These are phyloP conservation scores for Hylodesmum podocarpum DNA, from an alignment of 306 rosid species.

Conservation along the genomic window DNA sequence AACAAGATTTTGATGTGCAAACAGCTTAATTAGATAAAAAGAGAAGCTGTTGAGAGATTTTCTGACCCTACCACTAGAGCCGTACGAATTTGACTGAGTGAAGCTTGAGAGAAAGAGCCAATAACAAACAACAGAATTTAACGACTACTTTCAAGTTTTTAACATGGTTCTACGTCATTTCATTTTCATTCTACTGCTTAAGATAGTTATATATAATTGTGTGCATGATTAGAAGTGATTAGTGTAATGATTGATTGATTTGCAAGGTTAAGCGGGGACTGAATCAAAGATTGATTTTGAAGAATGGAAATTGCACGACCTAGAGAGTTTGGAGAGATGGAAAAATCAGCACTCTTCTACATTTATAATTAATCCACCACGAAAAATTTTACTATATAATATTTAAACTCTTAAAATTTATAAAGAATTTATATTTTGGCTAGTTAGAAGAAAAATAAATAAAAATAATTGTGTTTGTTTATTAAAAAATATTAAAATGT, in stretches of 20 bases:
- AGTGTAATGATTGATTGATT: neutral
- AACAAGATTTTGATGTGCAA: slow-evolving; percentile 61
- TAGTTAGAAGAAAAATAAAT: too few species aligned
- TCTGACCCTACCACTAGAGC: slow-evolving; percentile 47
- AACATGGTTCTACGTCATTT: neutral
- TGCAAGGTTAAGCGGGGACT: neutral
- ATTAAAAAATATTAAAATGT: too few species aligned
- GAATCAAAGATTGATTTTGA: too few species aligned
- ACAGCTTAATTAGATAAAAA: slow-evolving; percentile 31
- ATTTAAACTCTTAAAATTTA: too few species aligned
- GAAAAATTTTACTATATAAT: too few species aligned
- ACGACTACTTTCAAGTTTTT: neutral
- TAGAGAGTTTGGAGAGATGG: too few species aligned
- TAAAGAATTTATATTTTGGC: too few species aligned
- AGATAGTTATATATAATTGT: too few species aligned
- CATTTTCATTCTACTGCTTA: neutral
- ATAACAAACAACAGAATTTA: slow-evolving; percentile 33
- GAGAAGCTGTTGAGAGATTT: slow-evolving; percentile 46
- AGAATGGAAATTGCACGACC: too few species aligned
- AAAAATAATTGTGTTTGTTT: too few species aligned
- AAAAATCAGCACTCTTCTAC: too few species aligned
- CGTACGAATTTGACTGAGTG: slow-evolving; percentile 10
- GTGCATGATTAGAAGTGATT: neutral
- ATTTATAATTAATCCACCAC: too few species aligned
- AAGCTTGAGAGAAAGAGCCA: neutral